These are phyloP conservation scores for Solanum okadae DNA, from an alignment of 257 asterid genomes.

Conservation along the genomic window DNA sequence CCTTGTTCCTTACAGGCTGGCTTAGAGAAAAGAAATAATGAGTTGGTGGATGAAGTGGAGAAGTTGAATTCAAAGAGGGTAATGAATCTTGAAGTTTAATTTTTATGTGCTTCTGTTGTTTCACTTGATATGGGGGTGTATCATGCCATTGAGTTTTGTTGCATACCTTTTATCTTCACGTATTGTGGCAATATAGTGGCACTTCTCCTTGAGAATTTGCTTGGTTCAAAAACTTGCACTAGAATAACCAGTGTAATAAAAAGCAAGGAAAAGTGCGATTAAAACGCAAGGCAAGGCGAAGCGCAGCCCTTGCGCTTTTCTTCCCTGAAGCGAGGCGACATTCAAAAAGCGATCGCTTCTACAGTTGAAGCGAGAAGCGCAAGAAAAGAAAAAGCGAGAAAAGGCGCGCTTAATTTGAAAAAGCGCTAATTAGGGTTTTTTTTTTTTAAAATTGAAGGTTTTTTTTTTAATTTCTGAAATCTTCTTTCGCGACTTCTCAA, in stretches of 20 bases:
- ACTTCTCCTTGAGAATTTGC: background rate
- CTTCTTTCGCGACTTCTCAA: too few relatives aligned
- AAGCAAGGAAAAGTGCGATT: too few relatives aligned
- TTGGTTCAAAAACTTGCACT: background rate
- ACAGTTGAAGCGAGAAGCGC: too few relatives aligned
- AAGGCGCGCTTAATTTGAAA: too few relatives aligned
- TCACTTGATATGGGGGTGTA: background rate
- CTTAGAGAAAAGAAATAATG: slow-evolving; percentile 32
- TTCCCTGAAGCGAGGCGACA: too few relatives aligned
- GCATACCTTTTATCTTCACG: background rate
- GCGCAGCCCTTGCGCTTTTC: too few relatives aligned
- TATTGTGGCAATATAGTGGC: background rate
- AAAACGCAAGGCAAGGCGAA: too few relatives aligned
- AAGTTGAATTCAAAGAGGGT: slow-evolving; percentile 37
- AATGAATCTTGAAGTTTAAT: slow-evolving; percentile 2
- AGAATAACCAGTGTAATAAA: background rate
- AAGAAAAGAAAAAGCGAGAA: too few relatives aligned
- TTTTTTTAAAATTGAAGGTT: too few relatives aligned
- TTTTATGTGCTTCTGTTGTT: background rate
- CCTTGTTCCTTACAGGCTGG: slow-evolving; percentile 31
- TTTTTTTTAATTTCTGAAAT: too few relatives aligned
- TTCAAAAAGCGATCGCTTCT: too few relatives aligned
- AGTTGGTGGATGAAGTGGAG: slow-evolving; percentile 37
- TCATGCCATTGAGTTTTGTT: background rate
- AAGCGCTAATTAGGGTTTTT: too few relatives aligned